Conservation (phyloP, 192 early-diverging fungal species). For the Backusella luteola region DNA sequence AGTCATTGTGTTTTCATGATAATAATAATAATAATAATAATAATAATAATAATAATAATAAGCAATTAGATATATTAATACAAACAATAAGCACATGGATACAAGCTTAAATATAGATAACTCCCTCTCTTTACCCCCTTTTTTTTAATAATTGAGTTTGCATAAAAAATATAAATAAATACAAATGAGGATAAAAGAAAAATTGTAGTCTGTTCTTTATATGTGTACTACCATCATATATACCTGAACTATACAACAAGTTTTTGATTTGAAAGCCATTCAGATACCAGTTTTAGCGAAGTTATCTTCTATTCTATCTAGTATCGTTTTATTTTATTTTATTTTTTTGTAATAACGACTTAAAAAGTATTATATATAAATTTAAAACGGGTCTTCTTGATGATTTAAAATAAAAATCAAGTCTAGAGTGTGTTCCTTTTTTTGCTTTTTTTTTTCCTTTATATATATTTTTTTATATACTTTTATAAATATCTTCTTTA, state of each 20-base stretch:
- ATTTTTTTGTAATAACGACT: not conserved
- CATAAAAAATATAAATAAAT: not conserved
- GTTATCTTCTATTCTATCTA: not conserved
- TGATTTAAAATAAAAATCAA: conserved; percentile 2
- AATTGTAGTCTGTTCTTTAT: not conserved
- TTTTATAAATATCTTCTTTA: not conserved
- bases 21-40: not conserved
- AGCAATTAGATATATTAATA: not conserved
- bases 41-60: not conserved
- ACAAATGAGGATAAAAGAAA: not conserved
- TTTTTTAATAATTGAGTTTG: not conserved
- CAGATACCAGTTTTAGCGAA: not conserved
- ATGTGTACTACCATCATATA: not conserved
- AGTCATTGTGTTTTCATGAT: not conserved
- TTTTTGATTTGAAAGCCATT: not conserved
- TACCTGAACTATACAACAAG: too few relatives aligned
- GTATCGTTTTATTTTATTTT: not conserved
- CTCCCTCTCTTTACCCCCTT: not conserved
- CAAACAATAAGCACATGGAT: not conserved
- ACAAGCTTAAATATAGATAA: not conserved
- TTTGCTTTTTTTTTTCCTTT: not conserved
- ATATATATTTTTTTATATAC: not conserved
- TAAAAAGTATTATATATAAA: not conserved
- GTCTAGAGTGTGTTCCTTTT: not conserved
- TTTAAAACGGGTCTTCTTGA: not conserved